Evolutionary conservation across 139 green algal species (phyloP), one percentile per base, ranked within the genome.

Genomic region (Tetradesmus lagerheimii): DNA sequence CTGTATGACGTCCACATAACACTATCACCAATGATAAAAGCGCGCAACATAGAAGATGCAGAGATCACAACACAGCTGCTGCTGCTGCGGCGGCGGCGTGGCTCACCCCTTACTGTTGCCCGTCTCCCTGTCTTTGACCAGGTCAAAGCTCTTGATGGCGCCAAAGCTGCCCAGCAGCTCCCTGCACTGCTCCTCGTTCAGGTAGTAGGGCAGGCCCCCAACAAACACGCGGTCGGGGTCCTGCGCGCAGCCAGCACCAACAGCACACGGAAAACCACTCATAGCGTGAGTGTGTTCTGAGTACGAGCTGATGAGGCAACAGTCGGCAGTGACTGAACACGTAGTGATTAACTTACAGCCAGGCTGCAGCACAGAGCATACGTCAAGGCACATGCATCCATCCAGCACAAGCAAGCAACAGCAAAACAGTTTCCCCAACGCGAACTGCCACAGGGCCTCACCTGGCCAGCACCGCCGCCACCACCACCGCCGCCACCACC

Each of bases 181-280:
- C n/a, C 94, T 94, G 94, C 98, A 98, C 87, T 99, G 95, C 77
- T 98, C 95, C 82, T 99, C 98, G 3, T 90, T 98, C 31, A 99
- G 92, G 93, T 99, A 99, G 94, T 99, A 99, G 1, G 98, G 98
- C 90, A 99, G 92, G 23, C 98, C 98, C 71, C 98, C 98, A 38
- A 99, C 95, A 93, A 99, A 99, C 77, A 99, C 94, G 43, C 98
- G 94, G 85, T 97, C 89, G 43, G 83, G 85, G 31, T 87, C 86
- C 62, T 90, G 90, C 31, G 39, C 66, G 11, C n/a, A n/a, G n/a
- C 81, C 47, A 50, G 47, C 74, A 27, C 16, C 31, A 27, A 50
- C 37, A 53, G 5, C 34, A 71, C 23, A 71, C n/a, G n/a, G n/a
- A n/a, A n/a, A n/a, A n/a, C n/a, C n/a, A n/a, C n/a, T n/a, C n/a